Percentiles rank a stretch among this genome's conserved stretches.
Conservation (phyloP, 78 protist genomes). For the Speleostelium caveatum region DNA sequence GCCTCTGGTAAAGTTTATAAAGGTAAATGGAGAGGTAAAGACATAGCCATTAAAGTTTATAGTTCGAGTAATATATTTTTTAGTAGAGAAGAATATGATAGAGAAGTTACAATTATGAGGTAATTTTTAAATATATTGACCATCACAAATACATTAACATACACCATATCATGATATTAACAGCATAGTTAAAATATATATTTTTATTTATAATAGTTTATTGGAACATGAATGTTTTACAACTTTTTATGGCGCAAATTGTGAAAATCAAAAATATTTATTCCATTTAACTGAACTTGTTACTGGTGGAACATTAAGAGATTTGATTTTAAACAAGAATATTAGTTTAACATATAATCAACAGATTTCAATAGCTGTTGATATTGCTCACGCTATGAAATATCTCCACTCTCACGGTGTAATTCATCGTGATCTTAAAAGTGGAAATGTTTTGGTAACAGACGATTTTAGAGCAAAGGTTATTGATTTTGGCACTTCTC, state of each 20-base stretch:
- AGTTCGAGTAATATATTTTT: constrained; percentile 50
- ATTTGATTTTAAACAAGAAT: constrained; percentile 36
- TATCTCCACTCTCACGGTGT: constrained; percentile 71
- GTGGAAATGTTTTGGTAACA: constrained; percentile 66
- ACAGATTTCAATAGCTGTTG: constrained; percentile 55
- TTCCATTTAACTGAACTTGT: constrained; percentile 46
- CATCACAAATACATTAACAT: not conserved
- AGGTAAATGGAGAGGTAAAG: constrained; percentile 62
- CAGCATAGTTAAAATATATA: not conserved
- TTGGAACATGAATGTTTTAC: constrained; percentile 55
- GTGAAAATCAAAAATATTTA: constrained; percentile 42
- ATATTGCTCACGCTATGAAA: constrained; percentile 71
- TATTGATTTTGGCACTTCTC: constrained; percentile 74
- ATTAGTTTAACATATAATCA: constrained; percentile 5
- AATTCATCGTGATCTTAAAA: constrained; percentile 76
- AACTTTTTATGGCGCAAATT: constrained; percentile 69
- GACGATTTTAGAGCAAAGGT: constrained; percentile 62
- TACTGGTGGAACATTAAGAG: constrained; percentile 52
- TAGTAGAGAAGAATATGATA: constrained; percentile 63
- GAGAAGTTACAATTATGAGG: constrained; percentile 79
- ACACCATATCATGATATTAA: too few relatives aligned
- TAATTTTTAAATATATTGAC: not conserved
- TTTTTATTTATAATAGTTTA: constrained; percentile 19
- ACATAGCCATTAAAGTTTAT: constrained; percentile 78
- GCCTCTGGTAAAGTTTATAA: constrained; percentile 75